Conservation (phyloP, 306 rosid genomes). For the Prunus kanzakura region DNA sequence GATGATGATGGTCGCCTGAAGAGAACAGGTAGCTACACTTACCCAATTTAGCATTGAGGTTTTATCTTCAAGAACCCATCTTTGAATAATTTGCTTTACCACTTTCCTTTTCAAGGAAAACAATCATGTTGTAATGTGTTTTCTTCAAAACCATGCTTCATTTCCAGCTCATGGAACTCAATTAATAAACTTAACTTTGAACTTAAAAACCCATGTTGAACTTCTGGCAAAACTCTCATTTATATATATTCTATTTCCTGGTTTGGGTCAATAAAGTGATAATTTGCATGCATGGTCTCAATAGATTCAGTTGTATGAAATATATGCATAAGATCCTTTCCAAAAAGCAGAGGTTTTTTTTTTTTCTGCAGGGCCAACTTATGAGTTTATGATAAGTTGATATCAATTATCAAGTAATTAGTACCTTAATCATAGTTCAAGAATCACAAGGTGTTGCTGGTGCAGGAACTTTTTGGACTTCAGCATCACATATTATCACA, state of each 20-base stretch:
- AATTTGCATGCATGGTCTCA: no score
- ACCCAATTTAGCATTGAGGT: no score
- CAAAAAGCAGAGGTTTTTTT: no score
- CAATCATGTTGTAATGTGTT: no score
- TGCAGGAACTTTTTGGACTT: conserved; percentile 74
- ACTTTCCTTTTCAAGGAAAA: no score
- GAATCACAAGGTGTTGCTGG: not conserved
- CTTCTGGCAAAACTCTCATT: not conserved
- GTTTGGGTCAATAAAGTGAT: no score
- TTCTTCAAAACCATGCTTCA: not conserved
- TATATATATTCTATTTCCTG: not conserved
- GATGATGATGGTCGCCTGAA: conserved; percentile 83
- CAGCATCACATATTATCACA: conserved; percentile 68
- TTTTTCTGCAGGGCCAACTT: no score
- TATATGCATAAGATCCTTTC: no score
- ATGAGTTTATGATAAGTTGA: no score
- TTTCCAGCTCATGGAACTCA: not conserved
- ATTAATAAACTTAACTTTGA: not conserved
- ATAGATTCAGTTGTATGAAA: no score
- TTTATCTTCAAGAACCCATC: no score
- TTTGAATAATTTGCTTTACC: no score
- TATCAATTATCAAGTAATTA: not conserved
- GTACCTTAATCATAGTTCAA: not conserved
- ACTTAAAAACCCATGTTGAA: not conserved
- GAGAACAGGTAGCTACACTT: conserved; percentile 50